Percentiles rank a stretch among this genome's conserved stretches.
Conservation (phyloP, 2,329 filamentous ascomycete species). For the Exophiala bonariae region DNA sequence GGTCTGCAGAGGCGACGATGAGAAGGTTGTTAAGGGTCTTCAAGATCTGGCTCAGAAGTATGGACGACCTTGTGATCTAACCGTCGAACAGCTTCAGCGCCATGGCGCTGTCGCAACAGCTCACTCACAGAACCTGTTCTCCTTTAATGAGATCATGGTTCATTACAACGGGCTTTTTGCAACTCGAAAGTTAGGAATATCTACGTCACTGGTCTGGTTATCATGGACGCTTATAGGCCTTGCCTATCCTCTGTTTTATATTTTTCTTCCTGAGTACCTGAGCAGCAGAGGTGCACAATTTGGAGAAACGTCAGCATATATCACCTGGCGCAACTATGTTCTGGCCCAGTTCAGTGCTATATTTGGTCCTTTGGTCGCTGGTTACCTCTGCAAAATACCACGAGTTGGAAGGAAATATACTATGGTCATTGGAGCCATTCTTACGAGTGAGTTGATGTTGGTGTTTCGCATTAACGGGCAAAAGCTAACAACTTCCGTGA, state of each 20-base stretch:
- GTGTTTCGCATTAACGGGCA: too few relatives aligned
- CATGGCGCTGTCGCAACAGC: slow-evolving; percentile 62
- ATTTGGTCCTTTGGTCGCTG: slow-evolving; percentile 68
- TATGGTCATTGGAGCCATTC: slow-evolving; percentile 65
- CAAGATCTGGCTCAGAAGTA: slow-evolving; percentile 53
- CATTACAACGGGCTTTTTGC: slow-evolving; percentile 66
- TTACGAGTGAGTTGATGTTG: slow-evolving; percentile 40
- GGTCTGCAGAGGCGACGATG: slow-evolving; percentile 53
- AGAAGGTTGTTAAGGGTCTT: slow-evolving; percentile 50
- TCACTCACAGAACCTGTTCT: slow-evolving; percentile 55
- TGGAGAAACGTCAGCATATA: slow-evolving; percentile 53
- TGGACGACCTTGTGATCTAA: slow-evolving; percentile 52
- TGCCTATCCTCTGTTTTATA: slow-evolving; percentile 45
- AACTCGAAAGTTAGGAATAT: slow-evolving; percentile 59
- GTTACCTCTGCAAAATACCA: slow-evolving; percentile 54
- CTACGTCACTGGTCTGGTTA: slow-evolving; percentile 65
- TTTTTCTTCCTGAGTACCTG: slow-evolving; percentile 68
- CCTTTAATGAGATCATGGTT: slow-evolving; percentile 17
- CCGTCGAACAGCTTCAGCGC: slow-evolving; percentile 44
- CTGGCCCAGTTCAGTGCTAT: slow-evolving; percentile 68
- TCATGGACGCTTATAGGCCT: slow-evolving; percentile 72
- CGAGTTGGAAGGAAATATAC: slow-evolving; percentile 54
- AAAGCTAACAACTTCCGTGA: background rate
- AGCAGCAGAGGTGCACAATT: slow-evolving; percentile 58
- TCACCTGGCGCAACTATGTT: slow-evolving; percentile 71